Conservation (phyloP, 2,329 filamentous ascomycete species). For the Colletotrichum sublineola region DNA sequence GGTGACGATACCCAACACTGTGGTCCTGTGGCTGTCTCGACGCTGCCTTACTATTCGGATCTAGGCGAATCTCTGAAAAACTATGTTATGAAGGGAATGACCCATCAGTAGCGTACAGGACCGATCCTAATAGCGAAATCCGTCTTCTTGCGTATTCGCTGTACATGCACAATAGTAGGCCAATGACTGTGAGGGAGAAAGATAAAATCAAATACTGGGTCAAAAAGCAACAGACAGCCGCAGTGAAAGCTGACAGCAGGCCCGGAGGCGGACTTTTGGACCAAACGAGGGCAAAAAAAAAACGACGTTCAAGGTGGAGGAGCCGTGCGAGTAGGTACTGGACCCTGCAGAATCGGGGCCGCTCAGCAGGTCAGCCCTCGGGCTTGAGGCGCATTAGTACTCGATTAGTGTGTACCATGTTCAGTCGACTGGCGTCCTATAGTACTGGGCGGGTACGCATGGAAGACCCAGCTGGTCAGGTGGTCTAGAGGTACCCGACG, state of each 20-base stretch:
- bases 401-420: slow-evolving; percentile 26
- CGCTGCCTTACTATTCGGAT: slow-evolving; percentile 24
- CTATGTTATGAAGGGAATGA: background rate
- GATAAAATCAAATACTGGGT: slow-evolving; percentile 8
- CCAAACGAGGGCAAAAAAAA: background rate
- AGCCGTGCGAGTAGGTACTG: slow-evolving; percentile 25
- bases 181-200: slow-evolving; percentile 10
- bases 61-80: slow-evolving; percentile 14
- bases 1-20: slow-evolving; percentile 32
- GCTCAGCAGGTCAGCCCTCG: slow-evolving; percentile 30
- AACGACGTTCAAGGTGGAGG: slow-evolving; percentile 1
- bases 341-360: slow-evolving; percentile 42
- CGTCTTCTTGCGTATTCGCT: slow-evolving; percentile 6
- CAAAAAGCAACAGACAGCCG: background rate
- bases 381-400: slow-evolving; percentile 15
- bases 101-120: slow-evolving; percentile 14
- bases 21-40: slow-evolving; percentile 27
- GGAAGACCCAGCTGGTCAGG: slow-evolving; percentile 33
- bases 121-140: slow-evolving; percentile 2
- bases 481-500: slow-evolving; percentile 25
- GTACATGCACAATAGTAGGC: background rate
- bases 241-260: background rate
- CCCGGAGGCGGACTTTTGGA: slow-evolving; percentile 9
- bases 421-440: slow-evolving; percentile 7
- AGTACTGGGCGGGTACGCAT: slow-evolving; percentile 29